Conservation (phyloP, 1,284 basidiomycete genomes). For the Caloboletus firmus region DNA sequence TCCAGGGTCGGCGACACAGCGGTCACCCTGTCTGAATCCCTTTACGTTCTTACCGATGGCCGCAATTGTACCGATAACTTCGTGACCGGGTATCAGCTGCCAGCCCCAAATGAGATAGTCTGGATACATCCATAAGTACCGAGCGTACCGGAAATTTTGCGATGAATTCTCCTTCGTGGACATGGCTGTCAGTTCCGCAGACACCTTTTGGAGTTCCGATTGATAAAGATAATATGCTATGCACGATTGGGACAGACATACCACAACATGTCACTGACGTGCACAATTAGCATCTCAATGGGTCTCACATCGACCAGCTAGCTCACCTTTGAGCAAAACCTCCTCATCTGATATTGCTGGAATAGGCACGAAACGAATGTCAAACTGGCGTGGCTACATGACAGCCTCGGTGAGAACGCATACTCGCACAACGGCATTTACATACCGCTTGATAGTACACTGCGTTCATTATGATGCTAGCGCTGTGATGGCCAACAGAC, state of each 20-base stretch:
- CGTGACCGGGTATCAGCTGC: constrained; percentile 80
- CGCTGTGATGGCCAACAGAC: neutral
- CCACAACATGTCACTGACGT: constrained; percentile 46
- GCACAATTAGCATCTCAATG: neutral
- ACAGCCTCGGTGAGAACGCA: neutral
- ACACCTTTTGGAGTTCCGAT: constrained; percentile 43
- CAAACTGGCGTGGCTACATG: constrained; percentile 42
- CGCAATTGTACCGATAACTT: constrained; percentile 68
- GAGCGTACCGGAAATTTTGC: constrained; percentile 60
- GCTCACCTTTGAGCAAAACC: constrained; percentile 54
- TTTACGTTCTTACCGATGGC: constrained; percentile 68
- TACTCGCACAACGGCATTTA: neutral
- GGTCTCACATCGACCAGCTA: neutral
- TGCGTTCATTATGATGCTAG: constrained; percentile 22
- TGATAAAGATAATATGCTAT: neutral
- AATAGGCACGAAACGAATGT: constrained; percentile 53
- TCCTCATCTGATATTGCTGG: constrained; percentile 54
- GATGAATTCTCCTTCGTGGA: constrained; percentile 77
- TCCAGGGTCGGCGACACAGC: constrained; percentile 70
- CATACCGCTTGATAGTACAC: constrained; percentile 23
- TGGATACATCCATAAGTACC: neutral
- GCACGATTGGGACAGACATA: constrained; percentile 21
- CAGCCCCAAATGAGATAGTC: neutral
- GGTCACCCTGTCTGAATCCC: constrained; percentile 68
- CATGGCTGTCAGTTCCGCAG: constrained; percentile 74